Evolutionary conservation across 2,329 filamentous ascomycete species (phyloP).

Genomic region (Aspergillus neotritici): DNA sequence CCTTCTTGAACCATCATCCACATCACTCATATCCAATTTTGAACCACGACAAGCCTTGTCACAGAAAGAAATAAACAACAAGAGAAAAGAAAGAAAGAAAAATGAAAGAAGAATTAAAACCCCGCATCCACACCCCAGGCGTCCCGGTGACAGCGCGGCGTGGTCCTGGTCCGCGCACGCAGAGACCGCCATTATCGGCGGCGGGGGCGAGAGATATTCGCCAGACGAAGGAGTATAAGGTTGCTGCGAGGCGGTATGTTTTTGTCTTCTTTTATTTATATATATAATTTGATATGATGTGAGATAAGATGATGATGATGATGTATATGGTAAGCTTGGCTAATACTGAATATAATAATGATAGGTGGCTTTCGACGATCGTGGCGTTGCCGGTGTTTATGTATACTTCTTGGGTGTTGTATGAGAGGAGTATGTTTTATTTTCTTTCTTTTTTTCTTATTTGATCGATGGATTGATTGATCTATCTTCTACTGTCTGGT

Average conservation of each 20-base stretch:
- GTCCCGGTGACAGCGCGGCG: too few species aligned
- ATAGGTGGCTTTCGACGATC: conserved; percentile 29
- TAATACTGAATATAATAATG: neutral
- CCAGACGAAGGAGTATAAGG: conserved; percentile 38
- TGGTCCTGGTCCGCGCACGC: too few species aligned
- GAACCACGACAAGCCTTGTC: neutral
- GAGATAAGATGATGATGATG: too few species aligned
- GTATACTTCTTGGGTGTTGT: conserved; percentile 30
- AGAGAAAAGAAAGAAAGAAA: neutral
- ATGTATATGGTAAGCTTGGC: neutral
- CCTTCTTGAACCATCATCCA: neutral
- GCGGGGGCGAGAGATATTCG: conserved; percentile 27
- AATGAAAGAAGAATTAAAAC: conserved; percentile 9
- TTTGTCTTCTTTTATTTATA: neutral
- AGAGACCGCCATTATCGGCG: neutral
- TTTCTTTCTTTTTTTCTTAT: neutral
- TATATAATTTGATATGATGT: too few species aligned
- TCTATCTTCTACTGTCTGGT: too few species aligned
- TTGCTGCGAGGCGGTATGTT: conserved; percentile 32
- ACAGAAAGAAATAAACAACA: neutral
- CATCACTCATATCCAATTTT: neutral
- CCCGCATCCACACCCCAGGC: conserved; percentile 9
- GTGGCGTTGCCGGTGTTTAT: conserved; percentile 29
- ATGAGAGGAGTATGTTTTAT: conserved; percentile 26
- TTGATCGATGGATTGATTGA: neutral